Evolutionary conservation across 2,329 filamentous ascomycete genomes (phyloP).

Genomic region (Lithohypha guttulata): DNA sequence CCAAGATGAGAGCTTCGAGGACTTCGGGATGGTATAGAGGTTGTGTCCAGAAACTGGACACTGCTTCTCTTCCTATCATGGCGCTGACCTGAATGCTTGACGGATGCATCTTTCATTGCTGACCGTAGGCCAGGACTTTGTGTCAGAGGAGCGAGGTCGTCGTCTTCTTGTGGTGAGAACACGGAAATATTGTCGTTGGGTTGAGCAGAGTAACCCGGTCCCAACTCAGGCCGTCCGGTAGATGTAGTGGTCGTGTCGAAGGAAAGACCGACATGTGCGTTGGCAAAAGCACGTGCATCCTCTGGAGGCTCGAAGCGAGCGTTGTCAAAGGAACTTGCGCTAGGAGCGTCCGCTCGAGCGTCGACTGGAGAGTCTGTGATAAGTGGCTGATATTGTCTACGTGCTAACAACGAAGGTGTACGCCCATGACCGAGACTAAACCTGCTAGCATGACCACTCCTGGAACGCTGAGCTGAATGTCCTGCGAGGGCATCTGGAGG

Average conservation of each 20-base stretch:
- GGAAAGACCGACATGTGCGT: slow-evolving; percentile 34
- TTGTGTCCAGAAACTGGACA: slow-evolving; percentile 40
- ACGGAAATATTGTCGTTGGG: slow-evolving; percentile 23
- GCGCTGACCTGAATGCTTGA: slow-evolving; percentile 31
- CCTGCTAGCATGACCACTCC: slow-evolving; percentile 27
- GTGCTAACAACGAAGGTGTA: slow-evolving; percentile 23
- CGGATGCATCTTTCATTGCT: slow-evolving; percentile 38
- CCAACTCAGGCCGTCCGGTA: slow-evolving; percentile 15
- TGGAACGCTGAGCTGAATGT: slow-evolving; percentile 23
- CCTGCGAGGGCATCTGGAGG: slow-evolving; percentile 26
- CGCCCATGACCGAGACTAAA: slow-evolving; percentile 35
- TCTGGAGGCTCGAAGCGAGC: slow-evolving; percentile 29
- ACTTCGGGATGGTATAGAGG: slow-evolving; percentile 14
- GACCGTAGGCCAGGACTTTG: slow-evolving; percentile 46
- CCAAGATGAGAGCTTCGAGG: slow-evolving; percentile 41
- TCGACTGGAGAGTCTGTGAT: slow-evolving; percentile 11
- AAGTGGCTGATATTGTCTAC: slow-evolving; percentile 15
- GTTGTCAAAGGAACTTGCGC: neutral
- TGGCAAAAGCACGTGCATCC: slow-evolving; percentile 31
- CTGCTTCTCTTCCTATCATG: slow-evolving; percentile 46
- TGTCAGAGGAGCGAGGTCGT: slow-evolving; percentile 51
- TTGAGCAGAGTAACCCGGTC: slow-evolving; percentile 16
- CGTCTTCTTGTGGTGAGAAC: slow-evolving; percentile 38
- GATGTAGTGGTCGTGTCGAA: slow-evolving; percentile 25
- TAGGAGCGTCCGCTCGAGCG: neutral